Percentiles rank a stretch among this genome's conserved stretches.
These are phyloP conservation scores for Syzygium aromaticum DNA, from an alignment of 345 rosid genomes.

Conservation along the genomic window DNA sequence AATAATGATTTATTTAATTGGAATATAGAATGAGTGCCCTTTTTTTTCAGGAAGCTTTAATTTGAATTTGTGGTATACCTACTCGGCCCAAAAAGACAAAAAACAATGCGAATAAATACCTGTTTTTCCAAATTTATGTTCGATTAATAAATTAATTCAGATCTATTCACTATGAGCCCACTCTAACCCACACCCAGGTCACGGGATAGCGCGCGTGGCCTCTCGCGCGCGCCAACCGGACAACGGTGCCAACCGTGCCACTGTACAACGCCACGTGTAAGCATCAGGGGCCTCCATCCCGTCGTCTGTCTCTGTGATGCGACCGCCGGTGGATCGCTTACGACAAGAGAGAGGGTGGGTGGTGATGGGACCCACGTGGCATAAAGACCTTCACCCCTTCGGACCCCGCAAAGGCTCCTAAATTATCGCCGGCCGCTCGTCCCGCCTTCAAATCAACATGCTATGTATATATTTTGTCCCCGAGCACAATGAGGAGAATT, in stretches of 20 bases:
- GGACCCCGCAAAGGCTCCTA: background rate
- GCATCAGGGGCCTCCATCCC: background rate
- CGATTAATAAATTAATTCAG: background rate
- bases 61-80: background rate
- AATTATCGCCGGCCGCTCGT: background rate
- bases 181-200: background rate
- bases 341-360: background rate
- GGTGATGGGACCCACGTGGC: background rate
- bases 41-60: background rate
- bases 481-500: background rate
- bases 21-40: background rate
- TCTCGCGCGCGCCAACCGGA: background rate
- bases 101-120: background rate
- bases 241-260: background rate
- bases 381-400: background rate
- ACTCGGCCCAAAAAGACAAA: background rate
- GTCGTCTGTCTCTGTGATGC: background rate
- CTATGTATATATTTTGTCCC: background rate
- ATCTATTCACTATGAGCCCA: background rate
- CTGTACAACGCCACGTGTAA: background rate
- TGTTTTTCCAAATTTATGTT: background rate
- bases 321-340: background rate
- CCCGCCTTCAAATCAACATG: background rate
- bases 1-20: background rate
- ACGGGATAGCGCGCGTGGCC: background rate